Base-by-base conservation (phyloP, 1,284 basidiomycete genomes). In the Boletus hoseneyae region DNA sequence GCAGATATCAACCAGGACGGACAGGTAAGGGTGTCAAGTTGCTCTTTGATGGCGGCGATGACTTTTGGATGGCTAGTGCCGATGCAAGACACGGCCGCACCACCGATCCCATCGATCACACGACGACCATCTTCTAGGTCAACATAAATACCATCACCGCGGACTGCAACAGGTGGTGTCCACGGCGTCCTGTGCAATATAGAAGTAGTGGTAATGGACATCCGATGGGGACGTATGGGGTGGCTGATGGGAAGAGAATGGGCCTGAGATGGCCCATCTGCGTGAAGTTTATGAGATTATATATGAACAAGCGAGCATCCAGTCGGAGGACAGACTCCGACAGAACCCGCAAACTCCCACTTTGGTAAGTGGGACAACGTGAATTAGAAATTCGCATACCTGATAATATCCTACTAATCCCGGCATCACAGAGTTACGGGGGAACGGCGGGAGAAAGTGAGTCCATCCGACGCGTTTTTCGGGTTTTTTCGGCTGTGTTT, bases 81-180 rank as follows among this genome's bases (percentile, higher is more conserved):
- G 41, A 94, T 68, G 60, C 85, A 90, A 5, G 83, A 70, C 34
- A 94, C 91, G 9, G 92, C 90, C 5, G 91, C 90, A 30, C 92
- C 92, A 38, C 90, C 92, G 42, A 87, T 80, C 12, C 77, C 86
- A 69, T 93, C 90, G 55, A 91, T 74, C 32, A 91, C 59, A 47
- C 67, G 74, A 46, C 71, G 73, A 1, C 89, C 90, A 64, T 83
- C 79, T 60, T 86, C 79, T 12, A 89, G 73, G 21, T 76, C 74
- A 38, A 90, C 67, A 60, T 88, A 86, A 34, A 82, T 76, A n/a
- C 89, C 89, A 56, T 87, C 67, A 1, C 75, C 85, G 13, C 75
- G 70, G 16, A 77, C 70, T 3, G 85, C 88, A 13, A 89, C 70
- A 12, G 85, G 86, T 7, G 83, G 87, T 27, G 62, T 73, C 82